phyloP scores from a whole-genome alignment of 129 eudicot species.

The Saposhnikovia divaricata region DNA sequence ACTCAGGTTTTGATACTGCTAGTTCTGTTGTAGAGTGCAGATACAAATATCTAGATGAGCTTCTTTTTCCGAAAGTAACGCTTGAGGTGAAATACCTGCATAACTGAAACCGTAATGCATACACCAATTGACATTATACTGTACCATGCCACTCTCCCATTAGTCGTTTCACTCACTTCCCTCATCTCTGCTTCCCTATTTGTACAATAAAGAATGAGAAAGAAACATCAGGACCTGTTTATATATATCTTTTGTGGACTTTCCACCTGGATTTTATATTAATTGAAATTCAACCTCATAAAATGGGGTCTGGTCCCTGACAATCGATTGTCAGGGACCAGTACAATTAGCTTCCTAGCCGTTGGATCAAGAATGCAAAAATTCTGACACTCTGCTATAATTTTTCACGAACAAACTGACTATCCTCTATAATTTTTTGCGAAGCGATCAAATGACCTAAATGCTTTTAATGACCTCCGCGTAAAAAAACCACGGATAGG shows the following conservation, averaged over 20 bases:
- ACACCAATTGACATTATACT: slow-evolving; percentile 75
- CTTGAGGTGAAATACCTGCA: slow-evolving; percentile 61
- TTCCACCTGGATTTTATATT: neutral
- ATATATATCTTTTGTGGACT: neutral
- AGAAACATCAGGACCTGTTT: neutral
- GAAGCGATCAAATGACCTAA: too few relatives aligned
- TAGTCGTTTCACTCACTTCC: slow-evolving; percentile 67
- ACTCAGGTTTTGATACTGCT: neutral
- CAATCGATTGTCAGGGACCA: too few relatives aligned
- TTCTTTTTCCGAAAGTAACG: slow-evolving; percentile 71
- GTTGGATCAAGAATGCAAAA: too few relatives aligned
- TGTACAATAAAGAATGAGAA: neutral
- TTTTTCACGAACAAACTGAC: too few relatives aligned
- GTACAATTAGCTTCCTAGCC: too few relatives aligned
- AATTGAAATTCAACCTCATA: neutral
- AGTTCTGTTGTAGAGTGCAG: neutral
- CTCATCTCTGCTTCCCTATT: slow-evolving; percentile 87
- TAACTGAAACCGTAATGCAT: slow-evolving; percentile 49
- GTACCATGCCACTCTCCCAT: slow-evolving; percentile 67
- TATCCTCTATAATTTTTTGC: too few relatives aligned
- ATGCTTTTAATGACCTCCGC: too few relatives aligned
- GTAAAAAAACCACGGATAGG: too few relatives aligned
- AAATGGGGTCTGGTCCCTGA: neutral
- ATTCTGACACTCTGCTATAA: too few relatives aligned
- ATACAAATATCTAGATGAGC: slow-evolving; percentile 42